Percentiles rank a stretch among this genome's conserved stretches.
These are phyloP conservation scores for Pseudoscleropodium purum DNA, from an alignment of 225 moss, liverwort and hornwort species.

Conservation along the genomic window DNA sequence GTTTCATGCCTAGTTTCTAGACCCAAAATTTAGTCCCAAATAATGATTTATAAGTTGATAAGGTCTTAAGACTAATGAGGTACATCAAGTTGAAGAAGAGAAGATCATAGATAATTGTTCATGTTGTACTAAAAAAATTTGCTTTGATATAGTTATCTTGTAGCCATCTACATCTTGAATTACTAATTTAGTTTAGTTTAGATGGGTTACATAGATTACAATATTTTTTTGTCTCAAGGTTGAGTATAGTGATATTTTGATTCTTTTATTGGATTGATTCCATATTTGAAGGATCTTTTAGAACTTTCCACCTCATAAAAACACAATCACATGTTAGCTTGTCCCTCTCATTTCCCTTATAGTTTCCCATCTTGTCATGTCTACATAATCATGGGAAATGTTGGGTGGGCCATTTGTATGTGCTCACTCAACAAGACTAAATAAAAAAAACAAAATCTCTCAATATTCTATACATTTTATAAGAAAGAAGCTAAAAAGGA, in stretches of 20 bases:
- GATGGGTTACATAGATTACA: neutral
- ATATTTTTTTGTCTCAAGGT: fast-evolving
- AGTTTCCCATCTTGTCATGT: neutral
- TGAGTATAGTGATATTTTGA: neutral
- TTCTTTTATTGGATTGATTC: neutral
- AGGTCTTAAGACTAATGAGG: neutral
- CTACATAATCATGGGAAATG: neutral
- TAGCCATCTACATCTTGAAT: neutral
- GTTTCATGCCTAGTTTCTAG: neutral
- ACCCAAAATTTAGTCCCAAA: neutral
- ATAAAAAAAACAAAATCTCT: neutral
- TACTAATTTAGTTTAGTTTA: neutral
- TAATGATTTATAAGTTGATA: neutral
- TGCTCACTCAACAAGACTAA: neutral
- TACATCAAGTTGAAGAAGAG: neutral
- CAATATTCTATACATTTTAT: neutral
- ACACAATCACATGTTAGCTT: neutral
- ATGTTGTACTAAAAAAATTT: neutral
- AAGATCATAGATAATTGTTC: neutral
- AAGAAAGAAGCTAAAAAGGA: neutral
- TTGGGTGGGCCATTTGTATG: neutral
- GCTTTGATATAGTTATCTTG: neutral
- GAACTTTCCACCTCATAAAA: neutral
- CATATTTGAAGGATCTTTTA: fast-evolving
- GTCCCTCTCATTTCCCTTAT: neutral